Conservation (phyloP, 805 yeast species). For the Saitoella complicata region DNA sequence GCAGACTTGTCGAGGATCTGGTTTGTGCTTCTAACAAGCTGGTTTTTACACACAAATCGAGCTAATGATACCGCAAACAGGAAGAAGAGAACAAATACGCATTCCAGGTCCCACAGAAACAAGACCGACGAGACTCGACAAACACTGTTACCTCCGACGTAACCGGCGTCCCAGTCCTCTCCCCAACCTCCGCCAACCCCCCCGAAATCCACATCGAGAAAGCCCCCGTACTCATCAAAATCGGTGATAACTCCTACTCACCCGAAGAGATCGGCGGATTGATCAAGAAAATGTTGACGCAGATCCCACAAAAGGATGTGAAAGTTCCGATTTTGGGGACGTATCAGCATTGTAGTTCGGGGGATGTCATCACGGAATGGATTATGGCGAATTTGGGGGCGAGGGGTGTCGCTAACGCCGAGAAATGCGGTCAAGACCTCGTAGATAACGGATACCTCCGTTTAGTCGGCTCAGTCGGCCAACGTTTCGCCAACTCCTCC, state of each 20-base stretch:
- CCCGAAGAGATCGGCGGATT: constrained; percentile 29
- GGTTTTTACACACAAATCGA: neutral
- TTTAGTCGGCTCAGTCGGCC: constrained; percentile 7
- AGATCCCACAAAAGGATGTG: constrained; percentile 37
- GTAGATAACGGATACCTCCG: constrained; percentile 22
- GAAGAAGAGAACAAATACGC: neutral
- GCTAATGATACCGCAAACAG: neutral
- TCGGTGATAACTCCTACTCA: constrained; percentile 20
- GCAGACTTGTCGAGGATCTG: constrained; percentile 55
- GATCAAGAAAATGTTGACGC: constrained; percentile 27
- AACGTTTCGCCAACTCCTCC: constrained; percentile 53
- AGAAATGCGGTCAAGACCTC: constrained; percentile 57
- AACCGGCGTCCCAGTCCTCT: too few species aligned
- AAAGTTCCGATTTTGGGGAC: constrained; percentile 57
- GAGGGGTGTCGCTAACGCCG: constrained; percentile 40
- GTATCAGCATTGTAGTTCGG: constrained; percentile 45
- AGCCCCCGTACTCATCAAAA: constrained; percentile 1
- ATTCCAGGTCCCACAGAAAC: neutral
- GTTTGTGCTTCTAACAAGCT: constrained; percentile 4
- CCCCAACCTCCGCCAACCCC: neutral
- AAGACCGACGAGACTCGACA: neutral
- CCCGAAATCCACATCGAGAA: constrained; percentile 1
- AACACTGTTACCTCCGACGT: too few species aligned
- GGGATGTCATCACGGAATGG: constrained; percentile 47
- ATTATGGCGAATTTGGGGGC: constrained; percentile 32